Percentiles rank a stretch among this genome's conserved stretches.
Evolutionary conservation across 2,329 filamentous ascomycete species (phyloP).

Genomic region (Aspergillus sp.): DNA sequence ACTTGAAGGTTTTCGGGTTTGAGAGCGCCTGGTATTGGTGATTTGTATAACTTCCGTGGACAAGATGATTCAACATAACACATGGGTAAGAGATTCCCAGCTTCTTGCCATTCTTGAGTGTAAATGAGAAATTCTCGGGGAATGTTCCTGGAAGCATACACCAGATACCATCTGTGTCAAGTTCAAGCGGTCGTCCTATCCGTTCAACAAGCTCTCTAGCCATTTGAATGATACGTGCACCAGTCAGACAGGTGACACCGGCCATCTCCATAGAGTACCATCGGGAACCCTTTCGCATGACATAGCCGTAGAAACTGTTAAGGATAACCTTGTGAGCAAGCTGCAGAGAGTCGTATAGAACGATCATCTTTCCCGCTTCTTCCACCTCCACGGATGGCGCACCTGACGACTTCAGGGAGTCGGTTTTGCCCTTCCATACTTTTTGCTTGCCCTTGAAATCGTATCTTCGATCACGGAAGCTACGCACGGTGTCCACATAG

Average conservation of each 20-base stretch:
- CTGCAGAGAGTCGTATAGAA: constrained; percentile 92
- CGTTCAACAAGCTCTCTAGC: constrained; percentile 90
- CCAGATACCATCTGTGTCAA: constrained; percentile 99
- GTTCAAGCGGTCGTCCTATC: constrained; percentile 85
- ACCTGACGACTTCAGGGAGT: constrained; percentile 77
- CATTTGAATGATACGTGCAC: constrained; percentile 95
- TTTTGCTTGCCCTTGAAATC: constrained; percentile 99
- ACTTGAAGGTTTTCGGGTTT: constrained; percentile 77
- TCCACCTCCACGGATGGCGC: constrained; percentile 77
- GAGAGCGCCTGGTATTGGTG: constrained; percentile 92
- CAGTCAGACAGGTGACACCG: constrained; percentile 94
- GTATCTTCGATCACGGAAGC: constrained; percentile 95
- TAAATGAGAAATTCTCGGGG: constrained; percentile 94
- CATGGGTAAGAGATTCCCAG: constrained; percentile 95
- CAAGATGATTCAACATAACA: constrained; percentile 97
- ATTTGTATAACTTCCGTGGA: constrained; percentile 93
- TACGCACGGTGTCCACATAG: constrained; percentile 92
- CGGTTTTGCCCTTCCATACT: constrained; percentile 96
- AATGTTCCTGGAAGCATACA: constrained; percentile 97
- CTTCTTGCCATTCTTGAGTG: constrained; percentile 93
- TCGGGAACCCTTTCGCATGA: constrained; percentile 97
- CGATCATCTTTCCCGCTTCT: constrained; percentile 97
- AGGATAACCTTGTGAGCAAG: constrained; percentile 98
- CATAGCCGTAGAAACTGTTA: constrained; percentile 98
- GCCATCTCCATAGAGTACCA: constrained; percentile 99